Percentiles rank a stretch among this genome's conserved stretches.
Evolutionary conservation across 768 basidiomycete genomes (phyloP).

Genomic region (Pilatotrama ljubarskyi): DNA sequence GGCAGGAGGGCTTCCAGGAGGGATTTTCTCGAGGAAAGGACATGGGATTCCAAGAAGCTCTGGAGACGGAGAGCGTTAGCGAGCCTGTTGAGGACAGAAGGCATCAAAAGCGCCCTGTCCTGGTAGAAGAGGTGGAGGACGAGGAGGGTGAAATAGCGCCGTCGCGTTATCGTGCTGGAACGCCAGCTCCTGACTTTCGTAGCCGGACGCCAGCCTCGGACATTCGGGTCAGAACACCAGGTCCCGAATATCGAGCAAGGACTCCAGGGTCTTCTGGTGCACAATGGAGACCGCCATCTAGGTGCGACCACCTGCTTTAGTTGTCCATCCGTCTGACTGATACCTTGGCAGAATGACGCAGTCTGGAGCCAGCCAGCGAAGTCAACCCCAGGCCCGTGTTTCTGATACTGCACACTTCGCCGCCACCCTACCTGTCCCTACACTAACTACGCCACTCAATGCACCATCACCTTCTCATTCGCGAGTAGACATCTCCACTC

Average conservation of each 20-base stretch:
- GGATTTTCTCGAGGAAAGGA: constrained; percentile 51
- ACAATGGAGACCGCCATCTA: constrained; percentile 11
- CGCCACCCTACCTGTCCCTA: constrained; percentile 24
- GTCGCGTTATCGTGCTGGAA: constrained; percentile 7
- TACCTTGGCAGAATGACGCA: not conserved
- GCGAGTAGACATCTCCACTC: constrained; percentile 35
- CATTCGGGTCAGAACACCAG: not conserved
- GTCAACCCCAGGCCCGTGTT: constrained; percentile 5
- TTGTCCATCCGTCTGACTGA: not conserved
- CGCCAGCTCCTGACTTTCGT: constrained; percentile 13
- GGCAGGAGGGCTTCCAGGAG: constrained; percentile 57
- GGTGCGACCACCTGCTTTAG: constrained; percentile 1
- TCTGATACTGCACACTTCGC: constrained; percentile 24
- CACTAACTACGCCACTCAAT: constrained; percentile 24
- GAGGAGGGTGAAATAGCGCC: constrained; percentile 16
- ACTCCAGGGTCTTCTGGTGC: not conserved
- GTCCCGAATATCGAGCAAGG: not conserved
- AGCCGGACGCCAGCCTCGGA: constrained; percentile 11
- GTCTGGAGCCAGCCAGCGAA: constrained; percentile 5
- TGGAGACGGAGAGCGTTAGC: constrained; percentile 5
- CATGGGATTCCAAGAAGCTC: constrained; percentile 40
- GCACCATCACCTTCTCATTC: constrained; percentile 23
- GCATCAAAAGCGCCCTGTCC: constrained; percentile 9
- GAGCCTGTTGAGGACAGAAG: not conserved
- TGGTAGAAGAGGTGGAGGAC: constrained; percentile 19